A percentile compares a stretch with the other conserved stretches of the same genome.
Conservation (phyloP, 176 grass and related monocot genomes). For the Hsuehochloa calcarea region DNA sequence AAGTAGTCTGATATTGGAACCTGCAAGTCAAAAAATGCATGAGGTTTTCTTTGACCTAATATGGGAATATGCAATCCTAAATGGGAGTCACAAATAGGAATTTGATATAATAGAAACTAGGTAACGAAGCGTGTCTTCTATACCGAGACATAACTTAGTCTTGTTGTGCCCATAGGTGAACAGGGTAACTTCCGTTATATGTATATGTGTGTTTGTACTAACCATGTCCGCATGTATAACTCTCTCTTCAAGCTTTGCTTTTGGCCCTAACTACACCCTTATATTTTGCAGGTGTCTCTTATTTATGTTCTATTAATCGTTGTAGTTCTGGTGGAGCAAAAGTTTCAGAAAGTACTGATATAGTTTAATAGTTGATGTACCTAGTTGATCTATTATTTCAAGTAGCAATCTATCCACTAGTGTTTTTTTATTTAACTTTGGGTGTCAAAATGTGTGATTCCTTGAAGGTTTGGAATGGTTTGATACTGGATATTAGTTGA, state of each 20-base stretch:
- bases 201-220: not conserved
- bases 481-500: not conserved
- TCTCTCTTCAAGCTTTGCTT: not conserved
- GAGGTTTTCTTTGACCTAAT: not conserved
- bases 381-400: conserved; percentile 14
- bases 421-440: not conserved
- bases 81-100: not conserved
- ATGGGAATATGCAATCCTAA: not conserved
- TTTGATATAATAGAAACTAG: not conserved
- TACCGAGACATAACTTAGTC: not conserved
- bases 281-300: conserved; percentile 73
- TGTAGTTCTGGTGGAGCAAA: conserved; percentile 69
- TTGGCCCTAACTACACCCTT: conserved; percentile 19
- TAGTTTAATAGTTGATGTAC: conserved; percentile 27
- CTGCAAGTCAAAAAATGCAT: not conserved
- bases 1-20: conserved; percentile 8
- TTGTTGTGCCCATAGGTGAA: conserved; percentile 3
- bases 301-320: conserved; percentile 95
- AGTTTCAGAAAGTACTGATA: conserved; percentile 72
- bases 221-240: not conserved
- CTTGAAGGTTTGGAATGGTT: conserved; percentile 1
- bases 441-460: not conserved
- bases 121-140: not conserved
- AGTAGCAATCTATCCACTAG: not conserved
- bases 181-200: not conserved